Percentiles rank a stretch among this genome's conserved stretches.
phyloP scores from a whole-genome alignment of 345 rosid species.

The Hibiscus mutabilis region DNA sequence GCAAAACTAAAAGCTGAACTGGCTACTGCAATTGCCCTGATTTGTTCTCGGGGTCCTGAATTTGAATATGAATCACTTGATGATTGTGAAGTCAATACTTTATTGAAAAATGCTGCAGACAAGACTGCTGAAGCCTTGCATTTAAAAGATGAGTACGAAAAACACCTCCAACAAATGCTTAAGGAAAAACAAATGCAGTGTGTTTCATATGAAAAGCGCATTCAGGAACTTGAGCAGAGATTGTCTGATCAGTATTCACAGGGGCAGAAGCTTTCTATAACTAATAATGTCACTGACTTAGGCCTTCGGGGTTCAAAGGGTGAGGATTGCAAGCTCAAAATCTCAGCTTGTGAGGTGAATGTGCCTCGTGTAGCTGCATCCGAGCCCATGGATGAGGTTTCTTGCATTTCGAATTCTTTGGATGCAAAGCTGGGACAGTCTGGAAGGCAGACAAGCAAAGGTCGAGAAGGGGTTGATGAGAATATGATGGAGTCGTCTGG shows the following conservation, averaged over 20 bases:
- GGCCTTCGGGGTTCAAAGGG: slow-evolving; percentile 28
- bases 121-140: slow-evolving; percentile 84
- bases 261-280: slow-evolving; percentile 48
- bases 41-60: slow-evolving; percentile 64
- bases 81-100: slow-evolving; percentile 48
- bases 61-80: slow-evolving; percentile 58
- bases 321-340: slow-evolving; percentile 40
- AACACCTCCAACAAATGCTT: slow-evolving; percentile 69
- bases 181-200: slow-evolving; percentile 73
- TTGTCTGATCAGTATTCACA: slow-evolving; percentile 58
- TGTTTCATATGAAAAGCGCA: slow-evolving; percentile 80
- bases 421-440: slow-evolving; percentile 45
- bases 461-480: slow-evolving; percentile 87
- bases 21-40: slow-evolving; percentile 78
- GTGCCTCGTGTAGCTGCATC: slow-evolving; percentile 42
- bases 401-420: slow-evolving; percentile 68
- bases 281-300: slow-evolving; percentile 42
- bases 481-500: slow-evolving; percentile 91
- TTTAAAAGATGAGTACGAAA: slow-evolving; percentile 68
- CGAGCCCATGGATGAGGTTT: slow-evolving; percentile 95
- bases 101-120: slow-evolving; percentile 65
- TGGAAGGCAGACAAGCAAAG: slow-evolving; percentile 59
- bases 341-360: slow-evolving; percentile 35
- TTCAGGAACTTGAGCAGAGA: slow-evolving; percentile 86
- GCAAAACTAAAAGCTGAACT: slow-evolving; percentile 95